These are phyloP conservation scores for Pleurotus platypus DNA, from an alignment of 768 basidiomycete species.

Conservation along the genomic window DNA sequence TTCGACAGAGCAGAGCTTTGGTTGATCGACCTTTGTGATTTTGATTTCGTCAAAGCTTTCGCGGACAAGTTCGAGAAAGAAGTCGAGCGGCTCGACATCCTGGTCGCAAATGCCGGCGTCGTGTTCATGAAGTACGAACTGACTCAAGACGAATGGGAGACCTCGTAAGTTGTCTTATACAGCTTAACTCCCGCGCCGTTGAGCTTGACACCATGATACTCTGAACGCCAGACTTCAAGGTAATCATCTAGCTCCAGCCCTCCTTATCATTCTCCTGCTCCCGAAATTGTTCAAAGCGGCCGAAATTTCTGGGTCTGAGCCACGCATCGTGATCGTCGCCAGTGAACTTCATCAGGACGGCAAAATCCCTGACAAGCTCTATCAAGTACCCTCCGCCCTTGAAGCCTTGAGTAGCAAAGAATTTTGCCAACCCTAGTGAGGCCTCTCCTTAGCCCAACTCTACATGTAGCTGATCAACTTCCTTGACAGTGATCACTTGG, in stretches of 20 bases:
- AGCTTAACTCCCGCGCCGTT: not conserved
- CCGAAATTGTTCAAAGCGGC: conserved; percentile 30
- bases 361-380: conserved; percentile 20
- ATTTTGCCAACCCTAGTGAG: not conserved
- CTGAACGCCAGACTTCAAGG: conserved; percentile 37
- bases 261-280: conserved; percentile 38
- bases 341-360: conserved; percentile 38
- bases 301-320: conserved; percentile 28
- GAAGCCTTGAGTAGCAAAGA: conserved; percentile 27
- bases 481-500: too few species aligned
- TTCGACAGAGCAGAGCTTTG: conserved; percentile 31
- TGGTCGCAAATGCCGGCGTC: conserved; percentile 42
- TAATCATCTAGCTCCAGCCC: conserved; percentile 37
- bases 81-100: conserved; percentile 33
- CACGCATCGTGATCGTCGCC: conserved; percentile 37
- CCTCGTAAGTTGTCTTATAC: conserved; percentile 23
- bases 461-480: too few species aligned
- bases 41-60: conserved; percentile 37
- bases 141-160: conserved; percentile 45
- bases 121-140: conserved; percentile 9
- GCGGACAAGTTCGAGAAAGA: conserved; percentile 27
- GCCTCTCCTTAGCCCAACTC: too few species aligned
- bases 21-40: conserved; percentile 36
- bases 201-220: not conserved
- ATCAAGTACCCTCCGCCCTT: conserved; percentile 24